phyloP scores from a whole-genome alignment of 2,329 filamentous ascomycete genomes.

The Colletotrichum chrysophilum region DNA sequence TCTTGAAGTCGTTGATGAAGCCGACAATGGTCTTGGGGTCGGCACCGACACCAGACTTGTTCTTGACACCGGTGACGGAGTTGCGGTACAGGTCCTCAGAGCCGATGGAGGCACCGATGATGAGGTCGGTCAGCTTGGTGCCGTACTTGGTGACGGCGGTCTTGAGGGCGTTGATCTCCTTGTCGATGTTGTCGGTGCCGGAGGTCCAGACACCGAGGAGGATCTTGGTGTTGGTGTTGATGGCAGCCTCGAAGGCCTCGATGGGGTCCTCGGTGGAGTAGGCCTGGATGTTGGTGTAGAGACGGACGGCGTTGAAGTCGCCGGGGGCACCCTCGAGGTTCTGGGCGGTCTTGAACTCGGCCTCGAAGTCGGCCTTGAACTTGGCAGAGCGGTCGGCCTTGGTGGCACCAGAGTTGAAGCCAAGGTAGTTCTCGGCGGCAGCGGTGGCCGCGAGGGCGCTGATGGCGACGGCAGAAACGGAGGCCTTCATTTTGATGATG shows the following conservation, averaged over 20 bases:
- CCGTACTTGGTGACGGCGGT: slow-evolving; percentile 61
- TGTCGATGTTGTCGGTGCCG: slow-evolving; percentile 57
- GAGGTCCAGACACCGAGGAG: slow-evolving; percentile 71
- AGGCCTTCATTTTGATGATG: slow-evolving; percentile 40
- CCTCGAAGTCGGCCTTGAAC: slow-evolving; percentile 54
- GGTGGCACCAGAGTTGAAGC: slow-evolving; percentile 58
- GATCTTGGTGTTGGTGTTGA: slow-evolving; percentile 63
- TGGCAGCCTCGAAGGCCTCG: slow-evolving; percentile 77
- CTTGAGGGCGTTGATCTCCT: slow-evolving; percentile 66
- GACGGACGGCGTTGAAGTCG: slow-evolving; percentile 62
- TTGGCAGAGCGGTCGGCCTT: slow-evolving; percentile 53
- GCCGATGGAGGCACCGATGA: slow-evolving; percentile 70
- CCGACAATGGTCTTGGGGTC: slow-evolving; percentile 62
- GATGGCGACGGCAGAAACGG: slow-evolving; percentile 38
- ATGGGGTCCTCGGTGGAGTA: slow-evolving; percentile 76
- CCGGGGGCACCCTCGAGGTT: slow-evolving; percentile 52
- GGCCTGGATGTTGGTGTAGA: slow-evolving; percentile 73
- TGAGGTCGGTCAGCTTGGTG: slow-evolving; percentile 55
- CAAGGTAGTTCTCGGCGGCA: slow-evolving; percentile 53
- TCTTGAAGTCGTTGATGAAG: slow-evolving; percentile 71
- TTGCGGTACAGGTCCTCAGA: slow-evolving; percentile 72
- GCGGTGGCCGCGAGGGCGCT: slow-evolving; percentile 43
- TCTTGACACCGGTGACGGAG: slow-evolving; percentile 65
- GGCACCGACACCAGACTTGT: slow-evolving; percentile 66
- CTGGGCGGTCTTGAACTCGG: slow-evolving; percentile 50